Conservation (phyloP, 2,329 filamentous ascomycete species). For the Ilyonectria mors-panacis region DNA sequence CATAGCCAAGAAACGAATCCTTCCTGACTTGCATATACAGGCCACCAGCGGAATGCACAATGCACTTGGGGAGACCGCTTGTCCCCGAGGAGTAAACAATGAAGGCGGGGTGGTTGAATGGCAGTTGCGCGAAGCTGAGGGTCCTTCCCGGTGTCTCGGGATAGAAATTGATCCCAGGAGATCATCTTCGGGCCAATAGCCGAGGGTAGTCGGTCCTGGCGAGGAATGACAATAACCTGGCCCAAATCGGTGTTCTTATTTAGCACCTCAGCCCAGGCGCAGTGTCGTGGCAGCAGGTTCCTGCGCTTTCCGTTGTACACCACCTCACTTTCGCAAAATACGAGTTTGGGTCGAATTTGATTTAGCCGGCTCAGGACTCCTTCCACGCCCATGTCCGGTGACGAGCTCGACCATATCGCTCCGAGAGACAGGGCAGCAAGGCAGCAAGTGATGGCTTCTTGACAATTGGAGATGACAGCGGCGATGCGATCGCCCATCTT, state of each 20-base stretch:
- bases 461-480: background rate
- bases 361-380: background rate
- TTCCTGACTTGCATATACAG: conserved; percentile 6
- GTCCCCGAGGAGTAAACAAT: conserved; percentile 15
- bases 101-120: background rate
- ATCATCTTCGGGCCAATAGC: background rate
- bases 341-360: background rate
- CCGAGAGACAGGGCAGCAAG: background rate
- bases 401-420: background rate
- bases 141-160: background rate
- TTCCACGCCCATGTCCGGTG: conserved; percentile 15
- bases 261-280: background rate
- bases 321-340: conserved; percentile 6
- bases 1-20: background rate
- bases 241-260: background rate
- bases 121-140: background rate
- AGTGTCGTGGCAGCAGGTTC: background rate
- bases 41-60: conserved; percentile 12
- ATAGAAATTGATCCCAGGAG: background rate
- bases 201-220: background rate
- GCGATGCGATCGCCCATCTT: conserved; percentile 6
- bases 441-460: background rate
- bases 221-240: background rate
- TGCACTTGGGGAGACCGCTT: conserved; percentile 7
- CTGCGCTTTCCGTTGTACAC: conserved; percentile 13